phyloP scores from a whole-genome alignment of 192 early-diverging fungal species.

The Piromyces sp. region DNA sequence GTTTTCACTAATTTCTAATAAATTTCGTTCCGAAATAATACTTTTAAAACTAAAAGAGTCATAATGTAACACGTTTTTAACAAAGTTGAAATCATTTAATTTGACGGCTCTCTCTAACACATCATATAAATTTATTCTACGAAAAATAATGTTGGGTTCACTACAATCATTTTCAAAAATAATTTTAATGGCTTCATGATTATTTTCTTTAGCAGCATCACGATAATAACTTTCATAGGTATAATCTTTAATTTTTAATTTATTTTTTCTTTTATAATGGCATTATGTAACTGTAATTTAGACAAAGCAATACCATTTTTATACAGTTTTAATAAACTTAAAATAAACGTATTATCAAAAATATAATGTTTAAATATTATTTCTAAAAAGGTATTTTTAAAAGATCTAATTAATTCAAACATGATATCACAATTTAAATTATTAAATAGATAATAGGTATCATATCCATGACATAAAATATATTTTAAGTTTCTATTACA shows the following conservation, averaged over 20 bases:
- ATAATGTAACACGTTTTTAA: background rate
- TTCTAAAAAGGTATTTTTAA: background rate
- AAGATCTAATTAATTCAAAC: background rate
- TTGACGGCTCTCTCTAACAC: background rate
- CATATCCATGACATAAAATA: background rate
- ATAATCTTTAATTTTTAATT: background rate
- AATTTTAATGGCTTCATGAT: background rate
- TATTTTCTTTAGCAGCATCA: background rate
- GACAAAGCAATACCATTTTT: background rate
- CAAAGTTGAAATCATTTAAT: background rate
- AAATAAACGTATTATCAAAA: background rate
- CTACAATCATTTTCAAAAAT: background rate
- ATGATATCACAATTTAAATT: background rate
- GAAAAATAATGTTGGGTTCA: background rate
- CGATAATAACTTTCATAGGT: background rate
- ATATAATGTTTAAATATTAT: background rate
- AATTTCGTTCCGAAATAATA: background rate
- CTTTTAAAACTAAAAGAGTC: background rate
- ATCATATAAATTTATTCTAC: background rate
- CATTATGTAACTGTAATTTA: background rate
- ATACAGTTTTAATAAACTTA: background rate
- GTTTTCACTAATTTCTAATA: background rate
- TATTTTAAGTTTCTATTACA: background rate
- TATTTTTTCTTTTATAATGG: background rate
- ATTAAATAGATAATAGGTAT: background rate